Evolutionary conservation across 768 basidiomycete species (phyloP), one percentile per base, ranked within the genome.

Genomic region (Kwoniella shandongensis): DNA sequence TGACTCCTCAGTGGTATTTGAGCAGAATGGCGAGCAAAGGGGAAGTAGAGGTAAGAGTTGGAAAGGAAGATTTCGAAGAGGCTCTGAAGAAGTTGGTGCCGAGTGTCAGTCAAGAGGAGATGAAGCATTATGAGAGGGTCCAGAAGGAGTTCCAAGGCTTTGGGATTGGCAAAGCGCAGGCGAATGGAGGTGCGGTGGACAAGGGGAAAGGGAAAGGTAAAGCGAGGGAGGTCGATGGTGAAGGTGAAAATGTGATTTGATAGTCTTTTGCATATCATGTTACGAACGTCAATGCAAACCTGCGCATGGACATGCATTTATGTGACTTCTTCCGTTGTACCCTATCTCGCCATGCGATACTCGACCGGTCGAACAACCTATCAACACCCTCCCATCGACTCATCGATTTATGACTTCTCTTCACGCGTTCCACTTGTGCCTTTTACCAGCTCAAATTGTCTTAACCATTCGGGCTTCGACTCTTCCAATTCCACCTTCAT

Each of bases 1-100:
- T 63, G 0, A 93, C 91, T 1, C 81, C 91, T 0, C 91, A 94
- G 70, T 94, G 91, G 67, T 97, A 89, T 66, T 83, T 97, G 7
- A 82, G 87, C 11, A 91, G 92, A 71, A 80, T 96, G 63, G 91
- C 90, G 0, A 79, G 79, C 5, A 75, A 81, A 0, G 80, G 79
- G 22, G 91, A 94, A 55, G 82, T 86, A 12, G 81, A 83, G 12
- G 86, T 97, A 13, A 78, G 85, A n/a, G 90, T 98, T 0, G 81
- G 81, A 0, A 79, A 79, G 59, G 79, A 78, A 23, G 94, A 98
- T 76, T 98, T 98, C 75, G 79, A 83, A 27, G 74, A 74, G 12
- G 93, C 94, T 2, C 78, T 97, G 22, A 63, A 76, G 2, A 84
- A 84, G 45, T 64, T 80, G 22, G 64, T 73, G 17, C 76, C 77